Evolutionary conservation across 805 yeast species (phyloP), one percentile per base, ranked within the genome.

Genomic region (Yarrowia sp.): DNA sequence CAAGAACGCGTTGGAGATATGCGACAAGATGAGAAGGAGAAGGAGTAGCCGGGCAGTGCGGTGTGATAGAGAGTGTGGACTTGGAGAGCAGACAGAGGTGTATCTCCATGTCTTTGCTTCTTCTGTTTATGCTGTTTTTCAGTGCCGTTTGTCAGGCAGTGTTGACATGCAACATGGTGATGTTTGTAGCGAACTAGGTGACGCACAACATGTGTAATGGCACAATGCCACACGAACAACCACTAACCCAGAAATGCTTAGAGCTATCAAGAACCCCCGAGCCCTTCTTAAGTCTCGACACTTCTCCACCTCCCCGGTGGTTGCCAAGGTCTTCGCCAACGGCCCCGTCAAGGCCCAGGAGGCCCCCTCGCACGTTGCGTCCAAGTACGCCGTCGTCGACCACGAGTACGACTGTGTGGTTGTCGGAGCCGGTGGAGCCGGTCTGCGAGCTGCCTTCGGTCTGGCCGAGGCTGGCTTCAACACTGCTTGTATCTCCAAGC

Each of bases 401-500:
- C 99, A 93, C 78, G 98, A 95, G 78, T 93, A 95, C 79, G 99
- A 93, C 81, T 92, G 97, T 83, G 86, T 93, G 58, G 98, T 93
- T 67, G 92, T 93, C 65, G 99, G 99, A 74, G 99, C 99, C 66
- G 99, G 99, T 74, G 99, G 99, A 77, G 99, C 99, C 58, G 99
- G 99, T 75, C 82, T 93, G 67, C 87, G 99, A 80, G 99, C 99
- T 45, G 98, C 99, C 42, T 95, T 93, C 72, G 99, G 99, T 69
- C 83, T 93, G 66, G 97, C 98, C 66, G 92, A 91, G 75, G 96
- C 96, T 65, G 99, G 99, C 48, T 93, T 83, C 82, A 93, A 95
- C 78, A 93, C 97, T 51, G 99, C 99, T 41, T 95, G 99, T 85
- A 86, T 93, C 72, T 88, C 98, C 70, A 93, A 93, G 80, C 85